Conservation (phyloP, 371 early-diverging fungal species). For the Paraphysoderma sedebokerense region DNA sequence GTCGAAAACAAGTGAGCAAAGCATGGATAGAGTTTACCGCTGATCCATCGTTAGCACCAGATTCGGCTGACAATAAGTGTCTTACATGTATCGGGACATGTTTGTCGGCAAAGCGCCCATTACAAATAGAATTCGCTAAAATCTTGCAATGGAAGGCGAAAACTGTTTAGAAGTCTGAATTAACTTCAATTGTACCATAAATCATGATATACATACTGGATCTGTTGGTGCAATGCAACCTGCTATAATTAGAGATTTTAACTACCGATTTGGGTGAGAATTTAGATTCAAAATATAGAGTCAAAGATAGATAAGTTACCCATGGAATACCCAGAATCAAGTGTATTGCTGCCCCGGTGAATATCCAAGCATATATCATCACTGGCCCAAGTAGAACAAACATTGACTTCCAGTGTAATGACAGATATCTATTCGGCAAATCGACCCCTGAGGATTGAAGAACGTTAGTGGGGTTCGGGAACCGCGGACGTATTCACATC, state of each 20-base stretch:
- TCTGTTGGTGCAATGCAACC: slow-evolving; percentile 91
- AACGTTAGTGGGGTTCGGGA: too few species aligned
- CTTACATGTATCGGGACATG: slow-evolving; percentile 68
- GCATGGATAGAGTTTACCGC: background rate
- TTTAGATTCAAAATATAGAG: too few species aligned
- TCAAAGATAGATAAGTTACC: slow-evolving; percentile 6
- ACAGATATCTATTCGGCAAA: too few species aligned
- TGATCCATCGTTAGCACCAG: too few species aligned
- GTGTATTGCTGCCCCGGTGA: slow-evolving; percentile 52
- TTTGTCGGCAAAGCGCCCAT: slow-evolving; percentile 84
- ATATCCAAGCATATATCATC: slow-evolving; percentile 73
- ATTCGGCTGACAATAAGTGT: slow-evolving; percentile 67
- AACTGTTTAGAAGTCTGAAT: too few species aligned
- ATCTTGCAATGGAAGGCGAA: slow-evolving; percentile 16
- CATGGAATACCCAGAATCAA: slow-evolving; percentile 9
- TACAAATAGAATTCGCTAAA: slow-evolving; percentile 80
- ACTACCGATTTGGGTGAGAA: slow-evolving; percentile 11
- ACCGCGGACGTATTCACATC: too few species aligned
- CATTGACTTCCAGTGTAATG: slow-evolving; percentile 34
- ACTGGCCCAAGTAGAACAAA: slow-evolving; percentile 64
- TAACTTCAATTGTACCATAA: too few species aligned
- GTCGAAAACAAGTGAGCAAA: too few species aligned
- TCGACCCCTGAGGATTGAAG: too few species aligned
- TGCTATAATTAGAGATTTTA: slow-evolving; percentile 58
- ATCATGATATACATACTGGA: slow-evolving; percentile 36